These are phyloP conservation scores for Paecilomyces sp. DNA, from an alignment of 2,329 filamentous ascomycete genomes.

Conservation along the genomic window DNA sequence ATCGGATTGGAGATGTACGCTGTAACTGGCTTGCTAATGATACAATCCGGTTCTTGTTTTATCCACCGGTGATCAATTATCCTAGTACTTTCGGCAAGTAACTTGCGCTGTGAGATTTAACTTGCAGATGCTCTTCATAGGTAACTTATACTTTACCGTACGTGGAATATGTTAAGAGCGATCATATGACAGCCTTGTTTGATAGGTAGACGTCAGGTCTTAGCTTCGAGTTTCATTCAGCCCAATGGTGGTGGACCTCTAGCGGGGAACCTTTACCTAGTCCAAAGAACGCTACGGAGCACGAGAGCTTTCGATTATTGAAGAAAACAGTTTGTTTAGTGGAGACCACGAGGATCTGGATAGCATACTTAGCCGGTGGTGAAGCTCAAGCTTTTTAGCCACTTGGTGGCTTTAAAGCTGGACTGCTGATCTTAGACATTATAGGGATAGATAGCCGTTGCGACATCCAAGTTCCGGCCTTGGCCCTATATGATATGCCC, in stretches of 20 bases:
- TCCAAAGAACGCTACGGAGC: not conserved
- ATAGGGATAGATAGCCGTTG: not conserved
- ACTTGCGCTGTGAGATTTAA: not conserved
- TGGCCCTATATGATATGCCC: not conserved
- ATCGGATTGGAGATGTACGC: not conserved
- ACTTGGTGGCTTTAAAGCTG: not conserved
- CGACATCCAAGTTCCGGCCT: not conserved
- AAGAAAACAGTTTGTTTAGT: not conserved
- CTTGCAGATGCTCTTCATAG: not conserved
- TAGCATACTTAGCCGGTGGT: too few species aligned
- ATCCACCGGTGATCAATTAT: not conserved
- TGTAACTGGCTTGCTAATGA: not conserved
- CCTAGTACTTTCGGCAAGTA: not conserved
- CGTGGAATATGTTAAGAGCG: not conserved
- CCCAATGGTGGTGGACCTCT: not conserved
- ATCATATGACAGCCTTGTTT: not conserved
- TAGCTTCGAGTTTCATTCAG: not conserved
- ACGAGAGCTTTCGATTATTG: not conserved
- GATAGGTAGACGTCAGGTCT: not conserved
- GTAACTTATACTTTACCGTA: not conserved
- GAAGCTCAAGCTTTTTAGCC: not conserved
- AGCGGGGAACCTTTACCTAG: not conserved
- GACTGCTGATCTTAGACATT: conserved; percentile 7
- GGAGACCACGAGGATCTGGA: not conserved
- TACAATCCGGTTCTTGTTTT: not conserved